phyloP scores from a whole-genome alignment of 1,284 basidiomycete genomes.

The Fomitiporia mediterranea region DNA sequence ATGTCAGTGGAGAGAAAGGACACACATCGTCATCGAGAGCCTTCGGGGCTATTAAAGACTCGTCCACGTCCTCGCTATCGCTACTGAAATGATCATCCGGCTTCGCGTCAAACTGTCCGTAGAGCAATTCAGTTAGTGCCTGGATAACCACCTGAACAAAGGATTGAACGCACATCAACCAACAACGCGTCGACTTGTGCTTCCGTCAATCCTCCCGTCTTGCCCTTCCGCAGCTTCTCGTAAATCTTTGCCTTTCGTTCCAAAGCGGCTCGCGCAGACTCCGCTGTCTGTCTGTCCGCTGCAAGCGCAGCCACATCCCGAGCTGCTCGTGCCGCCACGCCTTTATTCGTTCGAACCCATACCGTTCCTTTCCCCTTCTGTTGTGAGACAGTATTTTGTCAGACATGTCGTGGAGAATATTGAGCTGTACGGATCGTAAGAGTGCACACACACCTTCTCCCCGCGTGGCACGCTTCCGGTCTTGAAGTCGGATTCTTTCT shows the following conservation, averaged over 20 bases:
- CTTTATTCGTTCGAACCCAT: slow-evolving; percentile 71
- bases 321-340: slow-evolving; percentile 54
- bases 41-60: slow-evolving; percentile 57
- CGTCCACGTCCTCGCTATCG: slow-evolving; percentile 71
- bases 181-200: slow-evolving; percentile 70
- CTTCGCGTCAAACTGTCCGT: slow-evolving; percentile 68
- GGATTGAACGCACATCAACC: slow-evolving; percentile 80
- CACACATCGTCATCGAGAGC: slow-evolving; percentile 40
- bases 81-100: slow-evolving; percentile 47
- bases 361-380: slow-evolving; percentile 56
- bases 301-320: slow-evolving; percentile 66
- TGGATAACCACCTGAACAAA: too few species aligned
- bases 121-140: background rate
- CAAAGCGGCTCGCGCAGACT: slow-evolving; percentile 61
- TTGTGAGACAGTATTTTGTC: background rate
- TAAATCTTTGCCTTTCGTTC: slow-evolving; percentile 83
- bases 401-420: background rate
- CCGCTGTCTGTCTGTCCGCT: slow-evolving; percentile 61
- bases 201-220: slow-evolving; percentile 74
- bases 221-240: slow-evolving; percentile 75
- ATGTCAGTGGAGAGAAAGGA: slow-evolving; percentile 8
- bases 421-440: background rate
- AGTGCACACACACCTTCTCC: slow-evolving; percentile 49
- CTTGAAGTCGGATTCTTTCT: slow-evolving; percentile 61
- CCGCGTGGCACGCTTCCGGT: slow-evolving; percentile 56